Conservation (phyloP, 2,329 filamentous ascomycete genomes). For the Tolypocladium sp. region DNA sequence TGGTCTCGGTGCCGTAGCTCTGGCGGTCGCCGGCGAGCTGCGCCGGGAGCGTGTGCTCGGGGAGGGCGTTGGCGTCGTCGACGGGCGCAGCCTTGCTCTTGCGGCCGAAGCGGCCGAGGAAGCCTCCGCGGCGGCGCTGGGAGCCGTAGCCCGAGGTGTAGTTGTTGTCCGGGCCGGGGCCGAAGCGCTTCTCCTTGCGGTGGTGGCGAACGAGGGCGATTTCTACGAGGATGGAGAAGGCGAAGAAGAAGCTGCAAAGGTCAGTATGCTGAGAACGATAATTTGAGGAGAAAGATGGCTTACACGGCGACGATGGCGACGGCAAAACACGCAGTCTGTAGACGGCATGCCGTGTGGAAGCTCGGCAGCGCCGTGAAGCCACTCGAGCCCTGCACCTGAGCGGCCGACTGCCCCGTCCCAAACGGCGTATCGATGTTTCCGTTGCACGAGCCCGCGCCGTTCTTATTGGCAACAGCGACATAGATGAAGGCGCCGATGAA, state of each 20-base stretch:
- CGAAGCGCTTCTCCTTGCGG: slow-evolving; percentile 65
- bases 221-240: slow-evolving; percentile 62
- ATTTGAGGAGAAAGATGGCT: slow-evolving; percentile 11
- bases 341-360: slow-evolving; percentile 51
- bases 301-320: slow-evolving; percentile 71
- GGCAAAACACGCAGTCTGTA: slow-evolving; percentile 70
- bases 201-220: slow-evolving; percentile 59
- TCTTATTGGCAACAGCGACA: slow-evolving; percentile 64
- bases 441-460: slow-evolving; percentile 57
- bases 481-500: slow-evolving; percentile 76
- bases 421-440: slow-evolving; percentile 56
- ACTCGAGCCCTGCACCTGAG: slow-evolving; percentile 35
- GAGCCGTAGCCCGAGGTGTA: slow-evolving; percentile 50
- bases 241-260: slow-evolving; percentile 57
- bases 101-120: slow-evolving; percentile 24
- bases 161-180: slow-evolving; percentile 36
- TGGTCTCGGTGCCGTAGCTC: slow-evolving; percentile 31
- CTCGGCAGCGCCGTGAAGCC: slow-evolving; percentile 40
- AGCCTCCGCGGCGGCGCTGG: slow-evolving; percentile 14
- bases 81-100: slow-evolving; percentile 7
- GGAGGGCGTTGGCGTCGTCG: slow-evolving; percentile 23
- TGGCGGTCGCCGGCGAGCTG: slow-evolving; percentile 27
- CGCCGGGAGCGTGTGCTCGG: slow-evolving; percentile 29
- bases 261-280: background rate
- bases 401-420: slow-evolving; percentile 50